A percentile compares a stretch with the other conserved stretches of the same genome.
phyloP scores from a whole-genome alignment of 345 rosid species.

The Pelargonium nanum region DNA sequence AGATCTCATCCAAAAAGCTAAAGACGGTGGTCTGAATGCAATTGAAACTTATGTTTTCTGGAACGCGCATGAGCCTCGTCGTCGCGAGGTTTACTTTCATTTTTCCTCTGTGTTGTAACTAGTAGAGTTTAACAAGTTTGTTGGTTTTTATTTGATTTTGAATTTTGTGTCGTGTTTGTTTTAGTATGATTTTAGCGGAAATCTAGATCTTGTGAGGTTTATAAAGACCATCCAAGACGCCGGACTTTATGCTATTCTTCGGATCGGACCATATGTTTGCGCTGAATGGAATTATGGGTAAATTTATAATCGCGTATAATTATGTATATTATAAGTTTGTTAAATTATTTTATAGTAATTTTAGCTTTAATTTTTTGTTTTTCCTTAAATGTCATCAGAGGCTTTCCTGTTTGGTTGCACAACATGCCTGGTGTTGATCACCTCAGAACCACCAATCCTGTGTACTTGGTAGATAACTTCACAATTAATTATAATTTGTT shows the following conservation, averaged over 20 bases:
- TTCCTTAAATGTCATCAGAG: constrained; percentile 16
- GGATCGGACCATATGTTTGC: constrained; percentile 42
- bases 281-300: constrained; percentile 44
- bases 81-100: constrained; percentile 16
- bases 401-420: constrained; percentile 63
- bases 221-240: constrained; percentile 22
- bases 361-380: background rate
- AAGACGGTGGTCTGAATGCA: constrained; percentile 50
- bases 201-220: constrained; percentile 33
- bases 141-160: background rate
- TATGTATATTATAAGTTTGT: background rate
- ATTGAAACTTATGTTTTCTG: constrained; percentile 68
- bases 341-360: background rate
- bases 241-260: constrained; percentile 33
- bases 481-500: background rate
- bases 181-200: constrained; percentile 30
- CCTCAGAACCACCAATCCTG: constrained; percentile 38
- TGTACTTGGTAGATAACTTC: constrained; percentile 36
- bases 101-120: background rate
- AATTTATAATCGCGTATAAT: background rate
- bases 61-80: constrained; percentile 46
- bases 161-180: background rate
- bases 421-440: constrained; percentile 27
- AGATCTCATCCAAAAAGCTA: constrained; percentile 24
- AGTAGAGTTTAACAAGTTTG: background rate